Evolutionary conservation across 176 grass and related monocot genomes (phyloP).

Genomic region (Cenchrus fungigraminus): DNA sequence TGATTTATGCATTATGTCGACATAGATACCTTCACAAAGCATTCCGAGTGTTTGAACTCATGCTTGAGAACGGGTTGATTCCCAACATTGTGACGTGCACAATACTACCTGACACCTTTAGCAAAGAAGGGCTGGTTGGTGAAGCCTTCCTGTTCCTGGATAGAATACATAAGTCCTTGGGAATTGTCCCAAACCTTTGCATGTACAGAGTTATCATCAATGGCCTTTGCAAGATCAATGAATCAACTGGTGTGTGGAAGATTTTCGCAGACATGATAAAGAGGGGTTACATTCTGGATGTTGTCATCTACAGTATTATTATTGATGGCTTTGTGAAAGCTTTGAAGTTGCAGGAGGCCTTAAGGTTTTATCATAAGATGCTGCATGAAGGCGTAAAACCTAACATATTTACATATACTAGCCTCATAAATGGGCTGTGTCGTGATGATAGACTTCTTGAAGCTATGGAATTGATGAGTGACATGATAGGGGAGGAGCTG

Average conservation of each 20-base stretch:
- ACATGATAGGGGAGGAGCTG: constrained; percentile 42
- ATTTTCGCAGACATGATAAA: constrained; percentile 76
- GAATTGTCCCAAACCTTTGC: constrained; percentile 64
- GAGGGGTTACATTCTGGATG: constrained; percentile 61
- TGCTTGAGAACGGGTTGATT: constrained; percentile 54
- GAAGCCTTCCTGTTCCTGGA: constrained; percentile 68
- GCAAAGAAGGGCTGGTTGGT: constrained; percentile 50
- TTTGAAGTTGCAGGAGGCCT: constrained; percentile 56
- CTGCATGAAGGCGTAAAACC: constrained; percentile 45
- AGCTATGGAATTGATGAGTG: constrained; percentile 45
- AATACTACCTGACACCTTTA: constrained; percentile 60
- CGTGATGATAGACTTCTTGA: constrained; percentile 53
- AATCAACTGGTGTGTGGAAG: constrained; percentile 44
- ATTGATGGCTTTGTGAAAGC: constrained; percentile 70
- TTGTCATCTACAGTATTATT: constrained; percentile 67
- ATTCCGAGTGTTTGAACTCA: constrained; percentile 57
- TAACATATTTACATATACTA: constrained; percentile 65
- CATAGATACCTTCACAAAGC: constrained; percentile 67
- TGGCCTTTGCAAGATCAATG: constrained; percentile 60
- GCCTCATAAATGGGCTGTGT: constrained; percentile 65
- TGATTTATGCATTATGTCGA: constrained; percentile 59
- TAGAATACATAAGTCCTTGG: constrained; percentile 46
- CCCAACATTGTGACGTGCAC: constrained; percentile 79
- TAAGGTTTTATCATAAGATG: constrained; percentile 54
- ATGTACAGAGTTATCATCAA: constrained; percentile 71